Evolutionary conservation across 495 filamentous ascomycete species (phyloP).

Genomic region (Pseudoneurospora amorphoporcata): DNA sequence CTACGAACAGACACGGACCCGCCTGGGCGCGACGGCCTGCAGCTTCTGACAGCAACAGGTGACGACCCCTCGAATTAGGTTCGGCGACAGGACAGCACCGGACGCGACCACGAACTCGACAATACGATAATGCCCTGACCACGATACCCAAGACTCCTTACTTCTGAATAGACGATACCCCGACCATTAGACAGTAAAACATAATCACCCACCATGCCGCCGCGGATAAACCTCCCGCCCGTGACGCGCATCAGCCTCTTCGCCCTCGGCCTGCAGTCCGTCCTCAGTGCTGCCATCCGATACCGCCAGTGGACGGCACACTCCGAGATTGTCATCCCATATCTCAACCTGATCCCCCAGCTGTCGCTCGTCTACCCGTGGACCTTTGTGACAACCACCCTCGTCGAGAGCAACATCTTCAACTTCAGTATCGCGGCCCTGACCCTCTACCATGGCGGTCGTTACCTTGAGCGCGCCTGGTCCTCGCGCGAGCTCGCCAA

Average conservation of each 20-base stretch:
- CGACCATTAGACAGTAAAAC: conserved; percentile 4
- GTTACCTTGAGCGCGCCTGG: conserved; percentile 95
- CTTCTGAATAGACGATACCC: neutral
- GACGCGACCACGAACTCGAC: neutral
- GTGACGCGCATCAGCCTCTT: conserved; percentile 75
- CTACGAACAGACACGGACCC: neutral
- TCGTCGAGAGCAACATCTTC: conserved; percentile 90
- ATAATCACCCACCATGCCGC: conserved; percentile 49
- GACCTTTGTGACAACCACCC: conserved; percentile 76
- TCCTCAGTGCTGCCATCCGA: conserved; percentile 70
- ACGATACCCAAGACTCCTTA: neutral
- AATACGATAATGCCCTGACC: neutral
- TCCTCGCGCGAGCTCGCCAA: conserved; percentile 85
- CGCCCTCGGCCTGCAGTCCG: conserved; percentile 61
- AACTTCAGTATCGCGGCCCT: conserved; percentile 68
- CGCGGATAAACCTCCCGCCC: conserved; percentile 85
- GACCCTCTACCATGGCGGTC: conserved; percentile 85
- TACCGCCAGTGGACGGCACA: conserved; percentile 50
- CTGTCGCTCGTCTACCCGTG: conserved; percentile 80
- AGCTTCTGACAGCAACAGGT: neutral
- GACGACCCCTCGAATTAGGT: neutral
- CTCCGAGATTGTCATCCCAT: conserved; percentile 60
- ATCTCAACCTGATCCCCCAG: conserved; percentile 77
- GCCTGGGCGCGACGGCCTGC: neutral
- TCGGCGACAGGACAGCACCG: neutral